These are phyloP conservation scores for Umbelopsis sp. DNA, from an alignment of 371 early-diverging fungal genomes.

Conservation along the genomic window DNA sequence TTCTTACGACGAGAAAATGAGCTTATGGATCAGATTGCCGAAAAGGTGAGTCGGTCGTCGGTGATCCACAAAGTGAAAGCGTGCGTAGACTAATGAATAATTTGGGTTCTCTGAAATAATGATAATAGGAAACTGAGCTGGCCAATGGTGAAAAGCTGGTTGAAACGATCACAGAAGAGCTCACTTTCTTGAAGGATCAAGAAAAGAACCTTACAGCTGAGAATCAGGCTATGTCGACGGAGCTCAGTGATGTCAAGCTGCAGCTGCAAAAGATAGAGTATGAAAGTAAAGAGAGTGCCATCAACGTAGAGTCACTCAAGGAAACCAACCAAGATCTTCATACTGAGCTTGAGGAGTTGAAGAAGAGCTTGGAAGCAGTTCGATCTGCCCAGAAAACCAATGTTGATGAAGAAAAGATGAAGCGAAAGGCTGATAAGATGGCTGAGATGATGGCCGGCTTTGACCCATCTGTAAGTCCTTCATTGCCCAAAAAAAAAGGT, in stretches of 20 bases:
- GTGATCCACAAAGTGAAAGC: background rate
- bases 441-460: slow-evolving; percentile 76
- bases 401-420: slow-evolving; percentile 60
- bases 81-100: background rate
- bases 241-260: slow-evolving; percentile 74
- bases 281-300: slow-evolving; percentile 83
- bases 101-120: too few relatives aligned
- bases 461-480: slow-evolving; percentile 57
- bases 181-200: slow-evolving; percentile 63
- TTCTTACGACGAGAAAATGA: slow-evolving; percentile 94
- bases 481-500: too few relatives aligned
- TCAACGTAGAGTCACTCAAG: slow-evolving; percentile 82
- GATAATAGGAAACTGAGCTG: slow-evolving; percentile 59
- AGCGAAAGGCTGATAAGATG: slow-evolving; percentile 73
- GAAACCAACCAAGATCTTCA: slow-evolving; percentile 81
- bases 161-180: slow-evolving; percentile 69
- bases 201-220: slow-evolving; percentile 57
- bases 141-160: slow-evolving; percentile 58
- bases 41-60: slow-evolving; percentile 52
- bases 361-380: slow-evolving; percentile 58
- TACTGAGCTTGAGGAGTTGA: slow-evolving; percentile 72
- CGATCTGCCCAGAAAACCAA: slow-evolving; percentile 55
- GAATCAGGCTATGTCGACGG: slow-evolving; percentile 70
- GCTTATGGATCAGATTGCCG: slow-evolving; percentile 85
- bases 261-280: slow-evolving; percentile 86